phyloP scores from a whole-genome alignment of 163 green algal species.

The Volvox carteri region DNA sequence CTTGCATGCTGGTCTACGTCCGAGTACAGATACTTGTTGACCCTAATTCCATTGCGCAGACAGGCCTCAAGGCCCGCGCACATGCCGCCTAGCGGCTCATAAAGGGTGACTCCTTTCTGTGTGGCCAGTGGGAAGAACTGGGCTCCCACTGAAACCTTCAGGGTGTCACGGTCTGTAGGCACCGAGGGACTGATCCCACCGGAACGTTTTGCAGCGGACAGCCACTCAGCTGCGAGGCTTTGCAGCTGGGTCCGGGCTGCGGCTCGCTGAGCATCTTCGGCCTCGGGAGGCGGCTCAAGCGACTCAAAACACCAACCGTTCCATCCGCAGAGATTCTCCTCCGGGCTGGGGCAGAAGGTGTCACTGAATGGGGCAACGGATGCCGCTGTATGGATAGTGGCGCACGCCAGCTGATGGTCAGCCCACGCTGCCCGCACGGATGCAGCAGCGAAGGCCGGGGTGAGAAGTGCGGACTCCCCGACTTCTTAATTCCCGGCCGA shows the following conservation, averaged over 20 bases:
- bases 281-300: not conserved
- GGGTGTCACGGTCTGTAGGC: not conserved
- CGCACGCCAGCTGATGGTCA: not conserved
- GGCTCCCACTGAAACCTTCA: not conserved
- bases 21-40: conserved; percentile 2
- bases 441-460: not conserved
- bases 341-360: not conserved
- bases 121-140: not conserved
- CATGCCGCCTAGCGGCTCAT: conserved; percentile 19
- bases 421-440: not conserved
- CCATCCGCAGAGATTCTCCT: not conserved
- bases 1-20: not conserved
- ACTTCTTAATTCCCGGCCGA: conserved; percentile 11
- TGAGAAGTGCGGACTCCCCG: not conserved
- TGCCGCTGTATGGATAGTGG: not conserved
- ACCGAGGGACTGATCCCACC: not conserved
- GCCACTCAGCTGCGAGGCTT: not conserved
- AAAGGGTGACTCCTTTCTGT: not conserved
- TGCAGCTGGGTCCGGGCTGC: not conserved
- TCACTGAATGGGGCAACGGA: not conserved
- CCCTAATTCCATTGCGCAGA: not conserved
- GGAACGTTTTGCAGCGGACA: not conserved
- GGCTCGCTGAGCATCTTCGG: not conserved
- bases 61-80: not conserved
- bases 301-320: conserved; percentile 9